Evolutionary conservation across 345 rosid species (phyloP).

Genomic region (Schrenkiella parvula): DNA sequence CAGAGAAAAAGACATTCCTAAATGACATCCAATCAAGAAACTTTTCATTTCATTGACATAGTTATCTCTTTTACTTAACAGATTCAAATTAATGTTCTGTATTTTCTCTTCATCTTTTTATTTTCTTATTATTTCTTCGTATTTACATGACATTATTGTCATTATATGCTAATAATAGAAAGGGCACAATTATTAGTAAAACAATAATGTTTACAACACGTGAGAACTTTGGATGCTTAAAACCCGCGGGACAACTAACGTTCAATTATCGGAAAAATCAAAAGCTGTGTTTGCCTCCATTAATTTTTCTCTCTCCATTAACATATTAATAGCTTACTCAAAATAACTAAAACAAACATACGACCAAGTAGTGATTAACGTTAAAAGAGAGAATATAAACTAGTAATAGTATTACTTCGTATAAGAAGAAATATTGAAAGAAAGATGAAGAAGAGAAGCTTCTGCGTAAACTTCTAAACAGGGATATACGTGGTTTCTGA

Average conservation of each 20-base stretch:
- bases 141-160: no score
- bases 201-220: neutral
- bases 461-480: neutral
- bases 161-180: neutral
- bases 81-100: neutral
- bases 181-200: neutral
- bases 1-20: conserved; percentile 1
- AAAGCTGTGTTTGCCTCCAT: neutral
- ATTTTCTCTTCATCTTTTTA: neutral
- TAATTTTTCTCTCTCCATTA: neutral
- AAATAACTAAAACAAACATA: neutral
- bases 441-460: neutral
- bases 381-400: neutral
- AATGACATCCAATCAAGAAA: neutral
- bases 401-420: neutral
- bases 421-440: neutral
- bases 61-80: neutral
- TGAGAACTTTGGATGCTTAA: neutral
- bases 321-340: neutral
- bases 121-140: neutral
- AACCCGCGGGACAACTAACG: neutral
- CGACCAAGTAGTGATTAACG: neutral
- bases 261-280: neutral
- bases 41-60: neutral
- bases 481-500: neutral